Percentiles rank a stretch among this genome's conserved stretches.
Conservation (phyloP, 768 basidiomycete genomes). For the Suillus occidentalis region DNA sequence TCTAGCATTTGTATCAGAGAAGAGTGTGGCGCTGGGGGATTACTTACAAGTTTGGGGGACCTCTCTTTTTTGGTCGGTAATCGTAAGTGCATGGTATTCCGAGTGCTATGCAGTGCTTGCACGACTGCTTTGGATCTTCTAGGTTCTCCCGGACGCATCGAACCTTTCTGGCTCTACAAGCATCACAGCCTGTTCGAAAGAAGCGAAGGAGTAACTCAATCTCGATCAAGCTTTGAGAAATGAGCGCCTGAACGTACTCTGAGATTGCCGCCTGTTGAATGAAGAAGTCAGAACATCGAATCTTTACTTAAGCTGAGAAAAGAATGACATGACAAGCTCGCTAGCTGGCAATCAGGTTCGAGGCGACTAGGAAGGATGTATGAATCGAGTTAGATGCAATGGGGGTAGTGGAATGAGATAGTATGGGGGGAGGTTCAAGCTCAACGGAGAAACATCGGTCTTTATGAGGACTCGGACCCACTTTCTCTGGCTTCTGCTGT, state of each 20-base stretch:
- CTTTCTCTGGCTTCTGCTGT: constrained; percentile 79
- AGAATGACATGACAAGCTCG: constrained; percentile 38
- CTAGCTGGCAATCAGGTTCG: constrained; percentile 22
- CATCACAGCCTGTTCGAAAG: constrained; percentile 67
- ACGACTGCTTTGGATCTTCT: constrained; percentile 73
- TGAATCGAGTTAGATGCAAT: constrained; percentile 33
- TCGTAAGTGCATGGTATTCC: constrained; percentile 87
- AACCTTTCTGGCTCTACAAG: constrained; percentile 84
- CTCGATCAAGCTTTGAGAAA: constrained; percentile 17
- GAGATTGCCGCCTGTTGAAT: constrained; percentile 72
- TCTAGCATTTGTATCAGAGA: background rate
- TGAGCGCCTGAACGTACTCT: constrained; percentile 53
- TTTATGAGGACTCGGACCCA: constrained; percentile 56
- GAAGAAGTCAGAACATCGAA: constrained; percentile 36
- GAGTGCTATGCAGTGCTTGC: constrained; percentile 85
- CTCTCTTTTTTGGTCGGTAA: constrained; percentile 92
- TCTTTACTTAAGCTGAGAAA: constrained; percentile 21
- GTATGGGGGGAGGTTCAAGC: constrained; percentile 10
- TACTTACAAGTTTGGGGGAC: constrained; percentile 85
- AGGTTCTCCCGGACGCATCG: constrained; percentile 79
- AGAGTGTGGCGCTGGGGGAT: background rate
- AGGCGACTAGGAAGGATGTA: constrained; percentile 40
- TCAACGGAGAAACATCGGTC: constrained; percentile 56
- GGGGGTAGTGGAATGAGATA: constrained; percentile 28
- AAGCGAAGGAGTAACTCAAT: constrained; percentile 21